phyloP scores from a whole-genome alignment of 2,329 filamentous ascomycete species.

The Colletotrichum kahawae region DNA sequence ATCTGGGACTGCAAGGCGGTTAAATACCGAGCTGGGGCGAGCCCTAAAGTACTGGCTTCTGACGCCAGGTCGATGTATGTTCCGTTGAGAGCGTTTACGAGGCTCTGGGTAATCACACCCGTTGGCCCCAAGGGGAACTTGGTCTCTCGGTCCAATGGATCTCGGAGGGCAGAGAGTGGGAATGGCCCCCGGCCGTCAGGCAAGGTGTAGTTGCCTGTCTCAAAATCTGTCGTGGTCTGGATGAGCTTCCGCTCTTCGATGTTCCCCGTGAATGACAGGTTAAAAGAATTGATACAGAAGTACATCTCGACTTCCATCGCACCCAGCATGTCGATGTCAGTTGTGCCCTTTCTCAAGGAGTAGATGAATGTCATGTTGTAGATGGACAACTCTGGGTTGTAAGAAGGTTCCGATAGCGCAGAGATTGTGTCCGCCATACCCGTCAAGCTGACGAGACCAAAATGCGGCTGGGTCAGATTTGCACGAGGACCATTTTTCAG shows the following conservation, averaged over 20 bases:
- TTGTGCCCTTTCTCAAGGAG: neutral
- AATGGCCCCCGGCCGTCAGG: neutral
- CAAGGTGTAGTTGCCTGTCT: neutral
- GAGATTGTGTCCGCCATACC: neutral
- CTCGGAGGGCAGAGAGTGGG: neutral
- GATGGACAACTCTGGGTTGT: neutral
- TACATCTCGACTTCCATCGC: slow-evolving; percentile 5
- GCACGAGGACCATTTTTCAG: neutral
- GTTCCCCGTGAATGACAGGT: neutral
- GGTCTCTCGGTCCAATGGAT: neutral
- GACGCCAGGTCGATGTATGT: neutral
- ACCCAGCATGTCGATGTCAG: neutral
- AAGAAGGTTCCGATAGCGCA: neutral
- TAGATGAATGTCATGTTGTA: slow-evolving; percentile 4
- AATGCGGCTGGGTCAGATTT: neutral
- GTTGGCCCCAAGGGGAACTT: neutral
- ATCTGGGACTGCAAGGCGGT: neutral
- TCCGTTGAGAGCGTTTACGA: neutral
- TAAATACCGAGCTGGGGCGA: neutral
- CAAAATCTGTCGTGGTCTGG: neutral
- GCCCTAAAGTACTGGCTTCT: neutral
- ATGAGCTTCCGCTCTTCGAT: neutral
- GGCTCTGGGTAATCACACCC: neutral
- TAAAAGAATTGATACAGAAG: neutral
- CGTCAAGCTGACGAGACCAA: neutral